Evolutionary conservation across 805 yeast species (phyloP).

Genomic region (Spathaspora arborariae): DNA sequence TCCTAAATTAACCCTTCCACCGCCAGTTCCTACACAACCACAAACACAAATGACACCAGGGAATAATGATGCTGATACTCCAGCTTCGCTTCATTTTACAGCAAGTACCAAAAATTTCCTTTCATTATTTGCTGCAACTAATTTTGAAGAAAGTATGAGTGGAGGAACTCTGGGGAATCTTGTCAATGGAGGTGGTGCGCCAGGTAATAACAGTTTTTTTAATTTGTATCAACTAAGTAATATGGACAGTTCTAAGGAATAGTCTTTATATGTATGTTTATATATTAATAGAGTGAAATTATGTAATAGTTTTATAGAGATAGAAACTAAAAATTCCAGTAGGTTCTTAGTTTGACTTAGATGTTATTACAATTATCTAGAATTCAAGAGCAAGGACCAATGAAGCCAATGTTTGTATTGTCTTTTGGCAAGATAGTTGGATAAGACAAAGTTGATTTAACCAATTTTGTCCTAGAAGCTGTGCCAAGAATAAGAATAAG

Average conservation of each 20-base stretch:
- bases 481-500: too few relatives aligned
- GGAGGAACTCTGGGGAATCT: background rate
- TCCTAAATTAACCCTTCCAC: constrained; percentile 2
- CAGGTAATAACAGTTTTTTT: constrained; percentile 3
- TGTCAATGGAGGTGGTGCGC: background rate
- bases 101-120: constrained; percentile 8
- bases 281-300: constrained; percentile 1
- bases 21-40: background rate
- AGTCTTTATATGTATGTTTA: background rate
- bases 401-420: too few relatives aligned
- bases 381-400: too few relatives aligned
- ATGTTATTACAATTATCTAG: too few relatives aligned
- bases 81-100: constrained; percentile 1
- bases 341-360: too few relatives aligned
- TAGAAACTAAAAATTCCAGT: too few relatives aligned
- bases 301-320: too few relatives aligned
- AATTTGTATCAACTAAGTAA: constrained; percentile 5
- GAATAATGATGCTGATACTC: constrained; percentile 2
- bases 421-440: too few relatives aligned
- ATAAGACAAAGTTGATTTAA: too few relatives aligned
- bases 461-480: too few relatives aligned
- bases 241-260: constrained; percentile 1
- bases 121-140: constrained; percentile 1
- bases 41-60: background rate
- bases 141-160: background rate